phyloP scores from a whole-genome alignment of 169 alveolate genomes.

The Amoebophrya sp. region DNA sequence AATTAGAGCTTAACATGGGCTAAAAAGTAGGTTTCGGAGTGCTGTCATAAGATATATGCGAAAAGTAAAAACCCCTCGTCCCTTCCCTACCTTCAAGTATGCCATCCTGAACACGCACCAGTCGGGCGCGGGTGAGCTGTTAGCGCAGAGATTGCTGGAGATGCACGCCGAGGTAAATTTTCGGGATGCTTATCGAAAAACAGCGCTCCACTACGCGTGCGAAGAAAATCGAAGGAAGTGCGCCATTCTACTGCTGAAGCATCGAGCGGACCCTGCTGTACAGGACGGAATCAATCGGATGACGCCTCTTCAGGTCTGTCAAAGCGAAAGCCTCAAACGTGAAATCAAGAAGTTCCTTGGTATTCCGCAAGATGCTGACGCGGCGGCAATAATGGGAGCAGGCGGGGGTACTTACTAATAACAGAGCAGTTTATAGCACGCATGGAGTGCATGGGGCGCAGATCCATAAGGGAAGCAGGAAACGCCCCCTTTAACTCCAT shows the following conservation, averaged over 20 bases:
- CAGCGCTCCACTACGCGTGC: background rate
- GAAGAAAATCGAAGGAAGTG: constrained; percentile 1
- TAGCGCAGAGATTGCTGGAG: background rate
- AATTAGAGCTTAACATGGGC: no score
- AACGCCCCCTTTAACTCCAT: no score
- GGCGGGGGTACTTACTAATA: no score
- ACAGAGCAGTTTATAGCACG: no score
- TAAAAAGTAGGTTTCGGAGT: no score
- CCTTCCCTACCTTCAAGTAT: no score
- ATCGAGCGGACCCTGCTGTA: background rate
- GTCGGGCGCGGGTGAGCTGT: background rate
- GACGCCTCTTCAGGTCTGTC: background rate
- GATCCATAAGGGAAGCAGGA: no score
- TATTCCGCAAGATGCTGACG: background rate
- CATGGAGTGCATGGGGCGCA: no score
- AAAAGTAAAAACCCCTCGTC: no score
- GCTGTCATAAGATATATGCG: no score
- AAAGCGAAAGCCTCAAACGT: background rate
- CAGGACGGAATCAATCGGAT: constrained; percentile 17
- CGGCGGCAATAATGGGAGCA: background rate
- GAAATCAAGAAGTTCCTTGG: background rate
- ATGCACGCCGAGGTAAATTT: background rate
- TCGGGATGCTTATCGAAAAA: background rate
- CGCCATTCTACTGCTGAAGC: background rate
- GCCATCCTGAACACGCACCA: background rate